Percentiles rank a stretch among this genome's conserved stretches.
phyloP scores from a whole-genome alignment of 768 basidiomycete species.

The Pisolithus albus region DNA sequence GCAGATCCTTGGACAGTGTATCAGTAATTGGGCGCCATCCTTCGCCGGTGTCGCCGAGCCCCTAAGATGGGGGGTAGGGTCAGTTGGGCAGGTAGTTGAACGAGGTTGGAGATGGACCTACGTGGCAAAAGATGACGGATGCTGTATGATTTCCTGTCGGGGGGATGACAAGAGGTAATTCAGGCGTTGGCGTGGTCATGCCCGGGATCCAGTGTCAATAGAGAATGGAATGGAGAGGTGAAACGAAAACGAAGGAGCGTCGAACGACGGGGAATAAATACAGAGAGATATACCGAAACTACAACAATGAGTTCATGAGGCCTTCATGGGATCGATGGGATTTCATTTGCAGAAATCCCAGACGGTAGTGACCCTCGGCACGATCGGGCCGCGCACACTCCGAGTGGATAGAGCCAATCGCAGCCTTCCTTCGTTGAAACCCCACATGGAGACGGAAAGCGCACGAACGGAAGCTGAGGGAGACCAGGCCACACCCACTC shows the following conservation, averaged over 20 bases:
- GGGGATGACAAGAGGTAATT: slow-evolving; percentile 16
- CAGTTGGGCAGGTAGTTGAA: neutral
- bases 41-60: slow-evolving; percentile 65
- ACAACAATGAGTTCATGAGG: slow-evolving; percentile 1
- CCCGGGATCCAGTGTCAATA: neutral
- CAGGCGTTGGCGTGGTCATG: slow-evolving; percentile 12
- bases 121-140: slow-evolving; percentile 87
- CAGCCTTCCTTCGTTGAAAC: neutral
- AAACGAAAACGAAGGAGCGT: neutral
- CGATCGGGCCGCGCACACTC: slow-evolving; percentile 1
- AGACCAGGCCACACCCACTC: slow-evolving; percentile 10
- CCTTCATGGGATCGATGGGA: neutral
- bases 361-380: slow-evolving; percentile 10
- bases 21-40: slow-evolving; percentile 77
- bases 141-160: slow-evolving; percentile 66
- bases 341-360: neutral
- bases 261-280: slow-evolving; percentile 1
- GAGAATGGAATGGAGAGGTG: neutral
- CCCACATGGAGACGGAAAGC: slow-evolving; percentile 15
- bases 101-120: slow-evolving; percentile 29
- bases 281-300: slow-evolving; percentile 5
- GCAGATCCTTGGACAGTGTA: slow-evolving; percentile 52
- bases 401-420: neutral
- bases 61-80: slow-evolving; percentile 33
- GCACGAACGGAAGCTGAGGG: slow-evolving; percentile 9